Conservation (phyloP, 2,329 filamentous ascomycete genomes). For the Xylaria polymorpha region DNA sequence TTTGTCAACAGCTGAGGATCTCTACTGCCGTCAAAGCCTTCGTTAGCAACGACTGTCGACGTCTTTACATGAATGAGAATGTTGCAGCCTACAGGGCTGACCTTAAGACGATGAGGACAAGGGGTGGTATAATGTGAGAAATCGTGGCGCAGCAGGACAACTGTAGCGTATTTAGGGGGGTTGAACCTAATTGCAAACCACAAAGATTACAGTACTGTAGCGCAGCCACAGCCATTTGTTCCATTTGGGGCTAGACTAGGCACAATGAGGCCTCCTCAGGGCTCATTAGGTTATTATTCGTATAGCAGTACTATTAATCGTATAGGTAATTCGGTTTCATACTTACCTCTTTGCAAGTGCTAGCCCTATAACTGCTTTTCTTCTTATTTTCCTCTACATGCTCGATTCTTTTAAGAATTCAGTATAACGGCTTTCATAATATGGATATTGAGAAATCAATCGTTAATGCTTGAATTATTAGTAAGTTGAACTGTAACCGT, state of each 20-base stretch:
- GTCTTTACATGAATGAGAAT: conserved; percentile 26
- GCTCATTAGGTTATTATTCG: neutral
- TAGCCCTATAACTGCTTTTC: neutral
- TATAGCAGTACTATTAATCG: no score
- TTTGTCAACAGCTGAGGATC: conserved; percentile 5
- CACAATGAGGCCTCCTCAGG: conserved; percentile 7
- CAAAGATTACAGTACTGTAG: neutral
- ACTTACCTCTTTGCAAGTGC: neutral
- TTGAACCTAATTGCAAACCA: neutral
- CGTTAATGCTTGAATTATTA: no score
- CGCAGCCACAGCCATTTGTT: conserved; percentile 1
- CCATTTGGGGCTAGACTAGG: neutral
- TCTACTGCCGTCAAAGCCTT: neutral
- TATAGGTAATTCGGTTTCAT: no score
- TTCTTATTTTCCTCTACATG: neutral
- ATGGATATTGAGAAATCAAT: no score
- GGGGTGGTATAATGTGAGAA: neutral
- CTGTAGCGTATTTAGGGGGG: neutral
- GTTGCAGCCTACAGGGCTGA: conserved; percentile 36
- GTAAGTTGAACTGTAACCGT: no score
- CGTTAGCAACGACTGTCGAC: neutral
- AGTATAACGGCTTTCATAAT: no score
- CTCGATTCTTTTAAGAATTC: no score
- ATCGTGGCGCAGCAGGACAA: conserved; percentile 30
- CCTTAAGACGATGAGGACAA: neutral